Evolutionary conservation across 2,329 filamentous ascomycete species (phyloP), one percentile per base, ranked within the genome.

Genomic region (Aureobasidium subglaciale): DNA sequence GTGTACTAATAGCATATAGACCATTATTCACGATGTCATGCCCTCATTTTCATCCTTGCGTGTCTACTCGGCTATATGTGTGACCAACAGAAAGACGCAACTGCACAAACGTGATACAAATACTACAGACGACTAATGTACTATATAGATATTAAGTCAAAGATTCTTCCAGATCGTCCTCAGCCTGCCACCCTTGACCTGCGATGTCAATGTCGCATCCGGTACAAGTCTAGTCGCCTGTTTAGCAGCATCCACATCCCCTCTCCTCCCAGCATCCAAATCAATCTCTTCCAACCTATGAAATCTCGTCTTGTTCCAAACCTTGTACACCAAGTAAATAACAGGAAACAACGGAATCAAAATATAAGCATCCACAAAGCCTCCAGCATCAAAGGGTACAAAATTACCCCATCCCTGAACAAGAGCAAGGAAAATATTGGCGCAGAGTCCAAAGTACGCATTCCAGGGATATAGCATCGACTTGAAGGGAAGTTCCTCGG

Each of bases 361-460:
- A 53, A 80, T 77, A 61, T 82, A 82, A 58, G 77, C 78, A 49
- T 79, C 73, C 27, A 82, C 75, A 61, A 82, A 81, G 8, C 69
- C 71, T 1, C 74, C 73, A 0, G 73, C 70, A 29, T 72, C 72
- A 60, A 78, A 82, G 0, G 75, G 77, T 38, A 71, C 71, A 52
- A 81, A 77, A 2, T 76, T 77, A 5, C 74, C 75, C 65, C 80
- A 81, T 11, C 78, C 79, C 59, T 79, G 77, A 40, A 76, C 73
- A 46, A 79, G 73, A 2, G 79, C 70, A 4, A 81, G 69, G 55
- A 75, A 73, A 16, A 78, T 64, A 49, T 79, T 78, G 27, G 74
- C 69, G 29, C 64, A 61, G 2, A 81, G 67, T 6, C 74, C 76
- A 27, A 77, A 70, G 58, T 75, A 79, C 1, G 78, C 77, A 22